A percentile compares a stretch with the other conserved stretches of the same genome.
Evolutionary conservation across 176 grass and related monocot genomes (phyloP).

Genomic region (Guadua angustifolia): DNA sequence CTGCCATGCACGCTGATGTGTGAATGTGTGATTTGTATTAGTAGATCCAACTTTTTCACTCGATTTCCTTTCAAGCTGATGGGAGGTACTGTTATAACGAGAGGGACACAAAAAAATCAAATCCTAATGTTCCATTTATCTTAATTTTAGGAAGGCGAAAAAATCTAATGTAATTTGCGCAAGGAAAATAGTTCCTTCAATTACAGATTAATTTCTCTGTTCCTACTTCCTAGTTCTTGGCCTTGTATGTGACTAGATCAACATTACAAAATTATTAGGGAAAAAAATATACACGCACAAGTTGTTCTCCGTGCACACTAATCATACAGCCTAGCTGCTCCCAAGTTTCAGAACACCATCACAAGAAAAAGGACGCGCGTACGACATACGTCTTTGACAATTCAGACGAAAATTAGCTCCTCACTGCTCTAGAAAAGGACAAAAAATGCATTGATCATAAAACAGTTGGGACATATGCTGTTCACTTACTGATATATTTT

Average conservation of each 20-base stretch:
- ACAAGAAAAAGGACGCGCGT: not conserved
- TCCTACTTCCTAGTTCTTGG: too few relatives aligned
- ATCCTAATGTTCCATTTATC: not conserved
- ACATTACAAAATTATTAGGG: not conserved
- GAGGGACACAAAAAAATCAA: not conserved
- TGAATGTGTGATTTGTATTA: not conserved
- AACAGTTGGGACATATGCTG: conserved; percentile 12
- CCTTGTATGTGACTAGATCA: not conserved
- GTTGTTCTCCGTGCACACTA: not conserved
- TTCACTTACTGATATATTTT: not conserved
- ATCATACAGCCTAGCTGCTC: not conserved
- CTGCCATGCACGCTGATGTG: not conserved
- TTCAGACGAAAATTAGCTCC: not conserved
- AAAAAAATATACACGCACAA: not conserved
- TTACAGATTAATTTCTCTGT: not conserved
- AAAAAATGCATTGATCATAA: not conserved
- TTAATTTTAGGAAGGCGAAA: not conserved
- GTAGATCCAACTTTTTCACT: conserved; percentile 3
- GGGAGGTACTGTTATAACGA: not conserved
- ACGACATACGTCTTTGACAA: not conserved
- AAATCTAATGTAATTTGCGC: not conserved
- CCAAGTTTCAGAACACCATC: not conserved
- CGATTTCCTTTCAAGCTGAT: not conserved
- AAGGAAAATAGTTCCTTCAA: not conserved
- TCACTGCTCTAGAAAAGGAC: not conserved